These are phyloP conservation scores for Neopestalotiopsis clavispora DNA, from an alignment of 2,329 filamentous ascomycete species.

Conservation along the genomic window DNA sequence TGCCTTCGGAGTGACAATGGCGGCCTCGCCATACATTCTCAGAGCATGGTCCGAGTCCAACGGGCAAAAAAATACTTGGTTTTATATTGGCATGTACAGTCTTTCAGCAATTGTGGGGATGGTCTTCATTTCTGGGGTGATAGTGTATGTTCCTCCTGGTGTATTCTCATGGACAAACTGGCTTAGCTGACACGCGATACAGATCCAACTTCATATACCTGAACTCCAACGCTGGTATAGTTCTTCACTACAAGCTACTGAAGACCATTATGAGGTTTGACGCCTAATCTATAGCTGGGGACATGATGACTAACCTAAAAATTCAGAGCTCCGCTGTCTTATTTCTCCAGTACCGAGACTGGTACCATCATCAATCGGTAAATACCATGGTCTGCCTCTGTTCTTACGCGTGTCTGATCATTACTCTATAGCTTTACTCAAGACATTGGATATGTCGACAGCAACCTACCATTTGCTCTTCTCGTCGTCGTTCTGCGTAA, in stretches of 20 bases:
- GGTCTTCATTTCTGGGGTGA: background rate
- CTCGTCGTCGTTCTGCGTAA: slow-evolving; percentile 5
- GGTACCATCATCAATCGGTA: background rate
- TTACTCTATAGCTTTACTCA: background rate
- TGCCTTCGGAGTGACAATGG: background rate
- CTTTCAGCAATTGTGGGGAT: background rate
- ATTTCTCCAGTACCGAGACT: background rate
- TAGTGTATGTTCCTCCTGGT: background rate
- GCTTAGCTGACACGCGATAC: background rate
- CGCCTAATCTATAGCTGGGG: background rate
- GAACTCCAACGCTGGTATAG: background rate
- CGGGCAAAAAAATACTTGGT: background rate
- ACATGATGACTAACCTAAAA: too few species aligned
- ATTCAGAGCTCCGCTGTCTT: background rate
- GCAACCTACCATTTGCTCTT: background rate
- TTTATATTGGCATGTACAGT: slow-evolving; percentile 6
- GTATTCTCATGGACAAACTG: too few species aligned
- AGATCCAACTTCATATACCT: background rate
- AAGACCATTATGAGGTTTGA: slow-evolving; percentile 10
- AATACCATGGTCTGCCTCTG: background rate
- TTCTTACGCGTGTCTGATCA: background rate
- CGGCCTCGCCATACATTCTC: background rate
- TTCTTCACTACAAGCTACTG: slow-evolving; percentile 10
- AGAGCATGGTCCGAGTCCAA: slow-evolving; percentile 3
- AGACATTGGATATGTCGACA: slow-evolving; percentile 8